Base-by-base conservation (phyloP, 441 rosid species). In the Codiaeum variegatum region DNA sequence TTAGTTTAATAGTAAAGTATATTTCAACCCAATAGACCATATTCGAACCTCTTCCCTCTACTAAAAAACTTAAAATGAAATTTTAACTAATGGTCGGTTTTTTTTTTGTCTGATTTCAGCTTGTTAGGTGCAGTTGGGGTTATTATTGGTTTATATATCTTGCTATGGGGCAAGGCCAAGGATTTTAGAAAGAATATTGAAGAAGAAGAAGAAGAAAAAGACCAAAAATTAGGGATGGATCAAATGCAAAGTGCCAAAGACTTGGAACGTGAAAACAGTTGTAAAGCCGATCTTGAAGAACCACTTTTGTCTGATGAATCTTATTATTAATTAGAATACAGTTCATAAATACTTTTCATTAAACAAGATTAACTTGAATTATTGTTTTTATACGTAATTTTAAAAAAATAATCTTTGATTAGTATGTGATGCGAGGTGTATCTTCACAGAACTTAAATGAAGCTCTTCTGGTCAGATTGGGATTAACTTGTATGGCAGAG, bases 111-210 rank as follows among this genome's bases (percentile, higher is more conserved):
- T 66, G 9, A 51, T 66, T 67, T 68, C 81, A 88, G 92, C 73
- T 67, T 88, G 77, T 70, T 85, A 64, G 93, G 97, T 38, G 95
- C 85, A 52, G 55, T 81, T 62, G 89, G 78, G 26, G 91, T 91
- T 67, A 82, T 91, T 10, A 59, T 78, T 73, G 97, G 98, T 13
- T 77, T 91, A 36, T 92, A 91, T 69, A 47, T 73, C 10, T 91
- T 93, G 75, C 84, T 93, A 16, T 91, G 98, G 95, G 92, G 95
- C 29, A 91, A 89, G 76, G 87, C 92, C 29, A 63, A 80, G 56
- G 95, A 88, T 55, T 29, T 56, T 3, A 70, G 11, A 58, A 75
- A 36, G 51, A 74, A 54, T 13, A 73, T 16, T 31, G 73, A 72
- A 56, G 65, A 77, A 46, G 73, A 72, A 56, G 65, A 77, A 46